Evolutionary conservation across 1,284 basidiomycete genomes (phyloP).

Genomic region (Trichosporon sp.): DNA sequence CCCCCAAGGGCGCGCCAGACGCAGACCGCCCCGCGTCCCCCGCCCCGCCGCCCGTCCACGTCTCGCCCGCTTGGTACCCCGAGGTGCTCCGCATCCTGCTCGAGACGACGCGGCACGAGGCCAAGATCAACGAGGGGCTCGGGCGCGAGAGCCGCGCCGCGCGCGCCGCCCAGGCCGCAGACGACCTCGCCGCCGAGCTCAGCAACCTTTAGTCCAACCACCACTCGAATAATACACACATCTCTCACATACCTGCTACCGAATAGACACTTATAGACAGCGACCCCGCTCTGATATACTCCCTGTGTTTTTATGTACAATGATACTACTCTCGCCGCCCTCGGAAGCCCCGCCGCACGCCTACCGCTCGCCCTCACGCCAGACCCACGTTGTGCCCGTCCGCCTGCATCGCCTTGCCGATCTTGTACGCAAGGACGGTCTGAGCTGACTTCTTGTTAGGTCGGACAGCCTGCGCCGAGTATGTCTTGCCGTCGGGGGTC

Average conservation of each 20-base stretch:
- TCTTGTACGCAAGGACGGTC: conserved; percentile 35
- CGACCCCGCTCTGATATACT: background rate
- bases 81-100: conserved; percentile 18
- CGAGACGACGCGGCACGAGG: conserved; percentile 22
- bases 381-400: background rate
- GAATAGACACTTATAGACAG: background rate
- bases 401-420: conserved; percentile 24
- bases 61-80: conserved; percentile 4
- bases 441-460: conserved; percentile 30
- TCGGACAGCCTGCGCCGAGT: conserved; percentile 26
- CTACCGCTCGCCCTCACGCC: background rate
- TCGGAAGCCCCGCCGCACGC: background rate
- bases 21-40: background rate
- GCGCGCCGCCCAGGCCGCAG: conserved; percentile 13
- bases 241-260: background rate
- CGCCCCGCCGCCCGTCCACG: background rate
- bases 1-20: background rate
- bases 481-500: conserved; percentile 7
- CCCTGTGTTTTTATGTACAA: conserved; percentile 2
- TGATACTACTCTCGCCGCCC: background rate
- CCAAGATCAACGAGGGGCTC: conserved; percentile 28
- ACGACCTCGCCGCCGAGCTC: conserved; percentile 4
- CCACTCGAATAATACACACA: background rate
- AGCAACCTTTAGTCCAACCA: background rate
- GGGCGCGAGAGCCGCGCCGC: conserved; percentile 28